Percentiles rank a stretch among this genome's conserved stretches.
Evolutionary conservation across 2,329 filamentous ascomycete species (phyloP).

Genomic region (Lecanosticta acicola): DNA sequence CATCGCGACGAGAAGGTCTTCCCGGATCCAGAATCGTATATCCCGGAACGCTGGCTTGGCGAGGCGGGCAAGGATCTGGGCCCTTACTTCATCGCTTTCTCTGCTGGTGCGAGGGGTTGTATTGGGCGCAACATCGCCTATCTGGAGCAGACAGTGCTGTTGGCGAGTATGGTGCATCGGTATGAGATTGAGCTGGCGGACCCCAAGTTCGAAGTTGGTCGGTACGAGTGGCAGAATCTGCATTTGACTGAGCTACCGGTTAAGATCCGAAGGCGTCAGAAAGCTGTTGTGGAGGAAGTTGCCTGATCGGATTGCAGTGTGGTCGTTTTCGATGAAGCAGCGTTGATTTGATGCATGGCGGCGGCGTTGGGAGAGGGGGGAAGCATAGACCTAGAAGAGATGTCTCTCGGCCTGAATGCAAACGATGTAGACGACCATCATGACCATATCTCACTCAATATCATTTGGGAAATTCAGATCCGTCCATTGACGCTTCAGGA

Average conservation of each 20-base stretch:
- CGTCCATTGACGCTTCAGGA: constrained; percentile 20
- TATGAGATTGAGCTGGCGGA: constrained; percentile 37
- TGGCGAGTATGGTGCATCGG: constrained; percentile 31
- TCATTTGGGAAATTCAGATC: constrained; percentile 17
- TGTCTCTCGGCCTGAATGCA: neutral
- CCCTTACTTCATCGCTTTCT: constrained; percentile 27
- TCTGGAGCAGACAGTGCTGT: constrained; percentile 26
- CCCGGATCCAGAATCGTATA: constrained; percentile 15
- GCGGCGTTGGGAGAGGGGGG: constrained; percentile 4
- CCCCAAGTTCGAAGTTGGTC: constrained; percentile 32
- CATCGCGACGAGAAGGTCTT: constrained; percentile 32
- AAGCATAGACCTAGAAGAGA: constrained; percentile 1
- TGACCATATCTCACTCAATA: constrained; percentile 4
- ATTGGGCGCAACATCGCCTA: constrained; percentile 32
- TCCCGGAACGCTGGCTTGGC: constrained; percentile 20
- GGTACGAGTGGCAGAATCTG: constrained; percentile 37
- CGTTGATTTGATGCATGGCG: neutral
- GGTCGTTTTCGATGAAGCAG: too few relatives aligned
- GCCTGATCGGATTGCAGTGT: too few relatives aligned
- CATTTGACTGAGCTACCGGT: constrained; percentile 36
- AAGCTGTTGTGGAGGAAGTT: neutral
- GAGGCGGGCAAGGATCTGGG: constrained; percentile 16
- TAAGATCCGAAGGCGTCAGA: constrained; percentile 33
- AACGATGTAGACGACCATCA: neutral
- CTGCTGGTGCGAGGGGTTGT: constrained; percentile 33